Conservation (phyloP, 73 alveolate species). For the Loxodes magnus region DNA sequence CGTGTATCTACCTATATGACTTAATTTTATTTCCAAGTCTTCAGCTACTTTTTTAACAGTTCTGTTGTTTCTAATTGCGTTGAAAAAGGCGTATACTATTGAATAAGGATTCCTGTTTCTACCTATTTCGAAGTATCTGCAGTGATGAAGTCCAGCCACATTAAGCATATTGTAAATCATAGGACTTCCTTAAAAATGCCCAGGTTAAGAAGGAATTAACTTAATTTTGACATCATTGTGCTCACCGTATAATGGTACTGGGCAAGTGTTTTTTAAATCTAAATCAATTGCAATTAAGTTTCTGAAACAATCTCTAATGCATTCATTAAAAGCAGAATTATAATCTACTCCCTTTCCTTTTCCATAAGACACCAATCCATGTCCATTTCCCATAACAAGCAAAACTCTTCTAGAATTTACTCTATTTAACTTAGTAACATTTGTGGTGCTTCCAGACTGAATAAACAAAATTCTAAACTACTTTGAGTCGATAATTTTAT, state of each 20-base stretch:
- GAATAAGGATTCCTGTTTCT: conserved; percentile 37
- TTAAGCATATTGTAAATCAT: conserved; percentile 29
- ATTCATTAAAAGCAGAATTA: conserved; percentile 36
- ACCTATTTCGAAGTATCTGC: conserved; percentile 22
- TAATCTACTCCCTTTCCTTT: conserved; percentile 47
- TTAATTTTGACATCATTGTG: conserved; percentile 29
- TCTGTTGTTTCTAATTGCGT: conserved; percentile 16
- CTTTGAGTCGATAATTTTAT: conserved; percentile 16
- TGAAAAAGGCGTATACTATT: conserved; percentile 29
- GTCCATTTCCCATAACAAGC: conserved; percentile 39
- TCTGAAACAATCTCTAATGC: conserved; percentile 12
- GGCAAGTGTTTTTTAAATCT: conserved; percentile 15
- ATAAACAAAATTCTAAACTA: conserved; percentile 39
- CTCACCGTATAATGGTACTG: conserved; percentile 16
- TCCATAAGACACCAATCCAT: conserved; percentile 45
- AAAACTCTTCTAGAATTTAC: conserved; percentile 37
- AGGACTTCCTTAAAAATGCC: conserved; percentile 50
- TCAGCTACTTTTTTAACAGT: conserved; percentile 19
- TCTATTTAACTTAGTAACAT: conserved; percentile 42
- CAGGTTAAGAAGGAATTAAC: conserved; percentile 26
- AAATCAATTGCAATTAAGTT: conserved; percentile 20
- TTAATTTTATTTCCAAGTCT: conserved; percentile 17
- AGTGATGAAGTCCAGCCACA: conserved; percentile 41
- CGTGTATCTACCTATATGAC: no score
- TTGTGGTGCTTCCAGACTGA: conserved; percentile 29